Evolutionary conservation across 345 rosid genomes (phyloP).

Genomic region (Hypericum androsaemum): DNA sequence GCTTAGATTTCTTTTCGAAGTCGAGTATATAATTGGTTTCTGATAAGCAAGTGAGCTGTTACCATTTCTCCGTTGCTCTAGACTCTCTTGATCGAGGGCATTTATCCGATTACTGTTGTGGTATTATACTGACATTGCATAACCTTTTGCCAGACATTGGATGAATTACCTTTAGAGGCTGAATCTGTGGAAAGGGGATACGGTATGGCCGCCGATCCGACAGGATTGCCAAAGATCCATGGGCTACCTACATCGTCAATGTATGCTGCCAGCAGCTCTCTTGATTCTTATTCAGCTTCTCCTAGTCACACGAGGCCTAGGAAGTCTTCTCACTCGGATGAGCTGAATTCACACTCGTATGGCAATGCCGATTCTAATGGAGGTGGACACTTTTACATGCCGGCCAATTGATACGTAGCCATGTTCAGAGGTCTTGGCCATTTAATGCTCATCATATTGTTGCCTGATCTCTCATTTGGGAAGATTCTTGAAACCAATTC

Average conservation of each 20-base stretch:
- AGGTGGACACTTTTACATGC: constrained; percentile 33
- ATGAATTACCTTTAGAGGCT: constrained; percentile 87
- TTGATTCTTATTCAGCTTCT: constrained; percentile 45
- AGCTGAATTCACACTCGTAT: constrained; percentile 49
- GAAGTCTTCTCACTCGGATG: constrained; percentile 63
- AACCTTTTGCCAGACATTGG: constrained; percentile 52
- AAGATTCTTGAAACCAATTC: constrained; percentile 11
- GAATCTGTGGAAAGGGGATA: constrained; percentile 82
- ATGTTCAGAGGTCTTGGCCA: constrained; percentile 24
- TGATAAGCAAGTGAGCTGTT: no score
- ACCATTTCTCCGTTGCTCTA: no score
- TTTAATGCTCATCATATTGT: constrained; percentile 2
- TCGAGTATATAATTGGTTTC: no score
- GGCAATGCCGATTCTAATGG: constrained; percentile 56
- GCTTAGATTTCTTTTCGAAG: no score
- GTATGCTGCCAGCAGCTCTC: constrained; percentile 37
- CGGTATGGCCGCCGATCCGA: constrained; percentile 48
- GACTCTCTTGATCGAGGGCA: no score
- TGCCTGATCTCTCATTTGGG: not conserved
- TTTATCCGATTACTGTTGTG: no score
- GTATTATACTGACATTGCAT: no score
- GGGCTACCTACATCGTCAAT: constrained; percentile 61
- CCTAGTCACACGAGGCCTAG: constrained; percentile 47
- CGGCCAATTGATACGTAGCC: constrained; percentile 30
- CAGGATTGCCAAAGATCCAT: constrained; percentile 69